These are phyloP conservation scores for Metarhizium brunneum DNA, from an alignment of 2,329 filamentous ascomycete species.

Conservation along the genomic window DNA sequence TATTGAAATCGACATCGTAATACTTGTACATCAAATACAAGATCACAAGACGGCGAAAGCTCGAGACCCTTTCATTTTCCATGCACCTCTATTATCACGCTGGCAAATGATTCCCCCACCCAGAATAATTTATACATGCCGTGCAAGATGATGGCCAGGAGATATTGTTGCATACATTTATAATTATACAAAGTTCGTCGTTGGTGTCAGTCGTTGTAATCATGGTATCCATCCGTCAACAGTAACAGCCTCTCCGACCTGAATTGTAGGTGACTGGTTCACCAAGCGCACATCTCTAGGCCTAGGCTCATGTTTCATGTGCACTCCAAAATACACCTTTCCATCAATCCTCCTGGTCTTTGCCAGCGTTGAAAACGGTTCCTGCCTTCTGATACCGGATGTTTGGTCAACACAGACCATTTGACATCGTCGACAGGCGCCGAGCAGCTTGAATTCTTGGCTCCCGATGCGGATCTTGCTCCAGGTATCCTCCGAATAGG, in stretches of 20 bases:
- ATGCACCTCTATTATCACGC: no score
- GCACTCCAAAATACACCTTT: constrained; percentile 83
- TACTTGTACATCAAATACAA: no score
- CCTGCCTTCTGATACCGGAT: constrained; percentile 66
- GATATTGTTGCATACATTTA: no score
- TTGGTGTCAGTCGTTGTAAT: not conserved
- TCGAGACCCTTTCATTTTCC: no score
- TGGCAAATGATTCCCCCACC: no score
- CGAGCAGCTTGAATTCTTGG: constrained; percentile 61
- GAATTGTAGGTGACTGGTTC: constrained; percentile 30
- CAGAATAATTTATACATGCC: no score
- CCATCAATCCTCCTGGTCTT: constrained; percentile 79
- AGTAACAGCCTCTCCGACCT: constrained; percentile 37
- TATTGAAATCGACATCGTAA: no score
- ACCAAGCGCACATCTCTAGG: constrained; percentile 7
- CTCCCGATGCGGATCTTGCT: constrained; percentile 53
- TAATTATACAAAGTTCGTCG: not conserved
- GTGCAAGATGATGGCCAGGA: not conserved
- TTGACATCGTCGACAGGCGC: constrained; percentile 80
- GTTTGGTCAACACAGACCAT: constrained; percentile 93
- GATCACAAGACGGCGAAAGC: no score
- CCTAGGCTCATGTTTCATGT: constrained; percentile 48
- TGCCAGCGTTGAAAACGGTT: constrained; percentile 80
- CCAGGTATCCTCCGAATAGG: constrained; percentile 82
- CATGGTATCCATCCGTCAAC: constrained; percentile 11